Base-by-base conservation (phyloP, 164 flowering plant genomes). In the Litsea cubeba region DNA sequence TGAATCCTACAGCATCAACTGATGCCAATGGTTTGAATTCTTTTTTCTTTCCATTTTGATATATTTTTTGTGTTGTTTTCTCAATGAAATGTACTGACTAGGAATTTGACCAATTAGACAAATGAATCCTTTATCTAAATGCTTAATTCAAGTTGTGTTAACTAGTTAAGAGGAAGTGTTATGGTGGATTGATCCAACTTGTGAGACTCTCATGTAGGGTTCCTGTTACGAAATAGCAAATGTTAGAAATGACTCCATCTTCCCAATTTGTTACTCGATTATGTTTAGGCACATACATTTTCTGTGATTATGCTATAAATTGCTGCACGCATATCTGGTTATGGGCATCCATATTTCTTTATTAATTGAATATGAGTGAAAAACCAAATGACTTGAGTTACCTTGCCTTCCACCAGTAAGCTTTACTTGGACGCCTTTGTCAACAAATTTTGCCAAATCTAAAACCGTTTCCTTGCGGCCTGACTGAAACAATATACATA, bases 391-490 rank as follows among this genome's bases (percentile, higher is more conserved):
- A 40, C 18, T 12, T 40, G 51, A 64, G 71, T 77, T 7, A 82
- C 84, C 82, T 77, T 82, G 84, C 72, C 84, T 79, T 62, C 84
- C 84, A 69, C 84, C 84, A 65, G 84, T 79, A 57, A 82, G 82
- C 74, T 82, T 82, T 50, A 81, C 81, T 72, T 81, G 81, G 71
- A 81, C 89, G 24, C 87, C 87, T 82, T 87, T 87, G 83, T 87
- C 87, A 66, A 87, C 89, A 79, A 87, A 87, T 73, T 87, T 87
- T 17, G 89, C 87, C 67, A 87, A 77, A 80, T 87, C 89, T 64
- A 87, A 70, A 66, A 85, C 88, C 20, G 89, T 87, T 81, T 87
- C 89, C 76, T 87, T 87, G 64, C 89, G 77, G 22, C 88, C 85
- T 40, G 88, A 87, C 89, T 87, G 82, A 76, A 76, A 79, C 64